Conservation (phyloP, 2,329 filamentous ascomycete species). For the Arthroderma uncinatum region DNA sequence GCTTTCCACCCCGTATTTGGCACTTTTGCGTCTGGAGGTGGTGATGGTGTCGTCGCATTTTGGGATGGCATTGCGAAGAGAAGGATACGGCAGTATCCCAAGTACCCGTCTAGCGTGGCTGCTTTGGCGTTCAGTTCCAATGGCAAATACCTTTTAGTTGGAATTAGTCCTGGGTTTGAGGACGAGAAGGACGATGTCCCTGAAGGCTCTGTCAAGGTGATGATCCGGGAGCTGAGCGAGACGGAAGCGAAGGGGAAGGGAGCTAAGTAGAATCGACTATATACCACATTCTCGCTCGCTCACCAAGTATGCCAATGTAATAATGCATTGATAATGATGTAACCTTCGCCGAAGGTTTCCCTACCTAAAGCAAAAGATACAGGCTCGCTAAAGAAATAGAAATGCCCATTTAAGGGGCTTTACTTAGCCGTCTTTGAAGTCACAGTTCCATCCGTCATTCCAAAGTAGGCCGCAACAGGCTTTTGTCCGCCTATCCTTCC, state of each 20-base stretch:
- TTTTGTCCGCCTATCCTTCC: constrained; percentile 66
- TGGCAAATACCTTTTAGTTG: constrained; percentile 68
- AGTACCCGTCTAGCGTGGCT: constrained; percentile 66
- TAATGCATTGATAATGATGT: background rate
- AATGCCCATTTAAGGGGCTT: background rate
- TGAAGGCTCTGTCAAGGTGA: constrained; percentile 62
- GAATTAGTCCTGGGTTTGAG: constrained; percentile 77
- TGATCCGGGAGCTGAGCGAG: constrained; percentile 73
- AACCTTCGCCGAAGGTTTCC: background rate
- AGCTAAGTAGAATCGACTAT: constrained; percentile 43
- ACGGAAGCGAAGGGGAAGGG: constrained; percentile 81
- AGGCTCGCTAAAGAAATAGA: background rate
- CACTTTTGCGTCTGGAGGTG: constrained; percentile 80
- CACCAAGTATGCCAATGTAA: background rate
- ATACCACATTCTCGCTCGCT: background rate
- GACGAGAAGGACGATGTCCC: constrained; percentile 61
- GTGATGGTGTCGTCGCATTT: constrained; percentile 80
- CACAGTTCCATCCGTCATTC: constrained; percentile 66
- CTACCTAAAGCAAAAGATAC: background rate
- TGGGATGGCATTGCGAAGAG: constrained; percentile 91
- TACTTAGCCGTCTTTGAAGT: constrained; percentile 23
- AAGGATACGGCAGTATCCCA: constrained; percentile 79
- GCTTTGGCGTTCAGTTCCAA: constrained; percentile 66
- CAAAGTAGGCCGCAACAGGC: constrained; percentile 90
- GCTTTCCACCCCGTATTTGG: constrained; percentile 74